Base-by-base conservation (phyloP, 768 basidiomycete genomes). In the Agrocybe chaxingu region DNA sequence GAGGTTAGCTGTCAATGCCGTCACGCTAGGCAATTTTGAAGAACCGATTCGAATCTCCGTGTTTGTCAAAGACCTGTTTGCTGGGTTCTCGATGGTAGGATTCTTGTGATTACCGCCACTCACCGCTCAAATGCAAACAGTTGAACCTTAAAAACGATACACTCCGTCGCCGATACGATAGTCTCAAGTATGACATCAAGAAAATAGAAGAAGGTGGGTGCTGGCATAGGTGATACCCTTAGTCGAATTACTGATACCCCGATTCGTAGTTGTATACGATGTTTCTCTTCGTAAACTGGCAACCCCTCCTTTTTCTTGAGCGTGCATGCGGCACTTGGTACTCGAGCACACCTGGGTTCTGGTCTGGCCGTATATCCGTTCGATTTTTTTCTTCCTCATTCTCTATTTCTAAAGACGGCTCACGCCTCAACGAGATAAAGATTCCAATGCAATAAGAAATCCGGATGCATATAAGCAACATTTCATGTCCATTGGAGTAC, bases 181-280 rank as follows among this genome's bases (percentile, higher is more conserved):
- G 86, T 55, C 70, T 92, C 32, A 92, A 92, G 61, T 92, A 92
- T 55, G 90, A 91, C 62, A 79, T 92, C 54, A 91, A 91, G 66
- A 91, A 90, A 60, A 87, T 92, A 12, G 89, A 92, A 70, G 90
- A 92, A 83, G 89, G 90, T 80, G 49, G 42, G 72, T 30, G 34
- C 45, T 40, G 6, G 8, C n/a, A 47, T 43, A 29, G 24, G 33
- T 32, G 11, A 33, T 31, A 41, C 47, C 35, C 48, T 41, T 30
- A 19, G 31, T n/a, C 16, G 39, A 47, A 44, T 24, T 41, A 56
- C 36, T 33, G 49, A 45, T 32, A 31, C 35, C 30, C 19, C 38
- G 13, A 24, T 16, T 34, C 50, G 16, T 54, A 92, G 89, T 92
- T 43, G 90, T 92, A 1, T 92, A 92, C 60, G 90, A 92, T 63